A percentile compares a stretch with the other conserved stretches of the same genome.
Conservation (phyloP, 306 rosid genomes). For the Echinosophora koreensis region DNA sequence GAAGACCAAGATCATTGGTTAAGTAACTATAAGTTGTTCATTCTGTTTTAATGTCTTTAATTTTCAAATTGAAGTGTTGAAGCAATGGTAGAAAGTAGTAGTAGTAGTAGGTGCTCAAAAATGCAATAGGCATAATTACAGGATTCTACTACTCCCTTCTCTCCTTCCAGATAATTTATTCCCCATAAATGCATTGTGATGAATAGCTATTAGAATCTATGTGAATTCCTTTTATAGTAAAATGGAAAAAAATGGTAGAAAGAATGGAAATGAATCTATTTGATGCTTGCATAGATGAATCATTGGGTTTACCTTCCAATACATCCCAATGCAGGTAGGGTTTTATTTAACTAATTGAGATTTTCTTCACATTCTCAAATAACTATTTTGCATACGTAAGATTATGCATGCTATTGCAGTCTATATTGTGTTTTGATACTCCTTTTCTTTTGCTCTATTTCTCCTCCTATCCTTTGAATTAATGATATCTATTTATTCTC, state of each 20-base stretch:
- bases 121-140: constrained; percentile 30
- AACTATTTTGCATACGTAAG: constrained; percentile 6
- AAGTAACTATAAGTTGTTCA: constrained; percentile 19
- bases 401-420: neutral
- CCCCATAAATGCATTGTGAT: constrained; percentile 1
- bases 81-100: constrained; percentile 22
- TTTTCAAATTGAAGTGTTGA: constrained; percentile 19
- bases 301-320: constrained; percentile 24
- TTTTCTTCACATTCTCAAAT: constrained; percentile 22
- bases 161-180: neutral
- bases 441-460: neutral
- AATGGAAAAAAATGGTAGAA: neutral
- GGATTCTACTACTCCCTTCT: neutral
- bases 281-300: constrained; percentile 10
- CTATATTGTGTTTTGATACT: neutral
- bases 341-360: constrained; percentile 19
- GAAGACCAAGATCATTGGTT: constrained; percentile 29
- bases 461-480: neutral
- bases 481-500: neutral
- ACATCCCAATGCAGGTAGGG: constrained; percentile 6
- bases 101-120: constrained; percentile 23
- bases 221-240: neutral
- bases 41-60: constrained; percentile 32
- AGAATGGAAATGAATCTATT: neutral
- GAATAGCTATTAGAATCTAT: neutral